Evolutionary conservation across 2,329 filamentous ascomycete species (phyloP).

Genomic region (Cryphonectria japonica): DNA sequence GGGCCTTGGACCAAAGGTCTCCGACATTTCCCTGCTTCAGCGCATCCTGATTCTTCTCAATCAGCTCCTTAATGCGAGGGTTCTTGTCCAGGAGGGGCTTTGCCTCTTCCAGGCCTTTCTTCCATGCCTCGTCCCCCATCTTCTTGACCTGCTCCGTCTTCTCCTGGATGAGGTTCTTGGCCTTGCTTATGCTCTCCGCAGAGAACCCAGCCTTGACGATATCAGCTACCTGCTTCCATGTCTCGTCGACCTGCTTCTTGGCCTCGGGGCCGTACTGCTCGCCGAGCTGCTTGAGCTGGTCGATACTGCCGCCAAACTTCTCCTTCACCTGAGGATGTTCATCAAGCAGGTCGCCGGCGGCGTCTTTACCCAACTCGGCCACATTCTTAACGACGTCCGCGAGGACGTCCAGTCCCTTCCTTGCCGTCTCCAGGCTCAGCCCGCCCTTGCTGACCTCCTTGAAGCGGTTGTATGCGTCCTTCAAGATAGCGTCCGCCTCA

Average conservation of each 20-base stretch:
- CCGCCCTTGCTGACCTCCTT: slow-evolving; percentile 63
- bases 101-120: slow-evolving; percentile 70
- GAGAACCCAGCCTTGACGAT: slow-evolving; percentile 66
- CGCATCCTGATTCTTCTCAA: slow-evolving; percentile 71
- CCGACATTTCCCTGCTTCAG: slow-evolving; percentile 69
- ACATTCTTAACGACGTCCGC: slow-evolving; percentile 64
- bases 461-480: slow-evolving; percentile 69
- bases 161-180: slow-evolving; percentile 67
- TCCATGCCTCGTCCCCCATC: slow-evolving; percentile 73
- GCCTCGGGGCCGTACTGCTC: slow-evolving; percentile 74
- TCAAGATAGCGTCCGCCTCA: slow-evolving; percentile 71
- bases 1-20: slow-evolving; percentile 66
- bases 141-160: slow-evolving; percentile 69
- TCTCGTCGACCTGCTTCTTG: slow-evolving; percentile 75
- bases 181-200: slow-evolving; percentile 54
- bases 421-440: slow-evolving; percentile 64
- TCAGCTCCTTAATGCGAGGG: slow-evolving; percentile 72
- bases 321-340: slow-evolving; percentile 76
- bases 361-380: slow-evolving; percentile 64
- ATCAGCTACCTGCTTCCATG: slow-evolving; percentile 68
- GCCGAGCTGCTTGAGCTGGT: slow-evolving; percentile 71
- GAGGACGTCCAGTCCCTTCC: slow-evolving; percentile 64
- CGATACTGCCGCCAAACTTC: slow-evolving; percentile 68
- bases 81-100: slow-evolving; percentile 77
- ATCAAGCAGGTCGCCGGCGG: slow-evolving; percentile 66